phyloP scores from a whole-genome alignment of 116 monocot genomes.

The Zostera marina region DNA sequence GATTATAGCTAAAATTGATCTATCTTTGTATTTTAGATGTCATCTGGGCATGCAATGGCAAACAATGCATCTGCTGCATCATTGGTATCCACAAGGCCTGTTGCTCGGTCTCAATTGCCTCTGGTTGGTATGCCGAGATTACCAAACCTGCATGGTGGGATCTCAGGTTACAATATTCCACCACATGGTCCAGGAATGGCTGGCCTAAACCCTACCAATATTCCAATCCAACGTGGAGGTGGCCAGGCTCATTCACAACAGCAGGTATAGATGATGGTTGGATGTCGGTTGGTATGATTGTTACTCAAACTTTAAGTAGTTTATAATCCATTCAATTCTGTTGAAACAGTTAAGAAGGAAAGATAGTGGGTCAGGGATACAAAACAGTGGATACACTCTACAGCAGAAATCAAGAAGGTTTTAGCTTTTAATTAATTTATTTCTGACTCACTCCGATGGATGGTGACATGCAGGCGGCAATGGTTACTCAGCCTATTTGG shows the following conservation, averaged over 20 bases:
- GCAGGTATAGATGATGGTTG: conserved; percentile 34
- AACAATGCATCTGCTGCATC: conserved; percentile 24
- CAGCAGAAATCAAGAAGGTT: conserved; percentile 83
- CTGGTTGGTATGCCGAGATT: conserved; percentile 66
- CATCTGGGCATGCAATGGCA: conserved; percentile 43
- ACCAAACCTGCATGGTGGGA: conserved; percentile 21
- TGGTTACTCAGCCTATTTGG: too few species aligned
- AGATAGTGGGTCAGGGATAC: conserved; percentile 82
- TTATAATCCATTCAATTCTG: neutral
- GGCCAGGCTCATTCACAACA: conserved; percentile 67
- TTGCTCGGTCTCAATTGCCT: conserved; percentile 30
- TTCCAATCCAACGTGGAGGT: conserved; percentile 59
- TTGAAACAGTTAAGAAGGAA: conserved; percentile 50
- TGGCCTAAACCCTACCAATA: conserved; percentile 45
- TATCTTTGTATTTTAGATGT: conserved; percentile 10
- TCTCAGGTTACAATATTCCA: conserved; percentile 55
- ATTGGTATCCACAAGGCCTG: conserved; percentile 33
- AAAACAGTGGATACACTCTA: conserved; percentile 68
- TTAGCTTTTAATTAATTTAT: conserved; percentile 30
- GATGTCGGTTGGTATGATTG: neutral
- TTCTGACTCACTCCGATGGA: neutral
- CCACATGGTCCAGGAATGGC: conserved; percentile 48
- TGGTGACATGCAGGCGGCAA: too few species aligned
- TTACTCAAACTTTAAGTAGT: too few species aligned
- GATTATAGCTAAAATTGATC: too few species aligned